Evolutionary conservation across 192 early-diverging fungal species (phyloP).

Genomic region (Coemansia guatemalensis): DNA sequence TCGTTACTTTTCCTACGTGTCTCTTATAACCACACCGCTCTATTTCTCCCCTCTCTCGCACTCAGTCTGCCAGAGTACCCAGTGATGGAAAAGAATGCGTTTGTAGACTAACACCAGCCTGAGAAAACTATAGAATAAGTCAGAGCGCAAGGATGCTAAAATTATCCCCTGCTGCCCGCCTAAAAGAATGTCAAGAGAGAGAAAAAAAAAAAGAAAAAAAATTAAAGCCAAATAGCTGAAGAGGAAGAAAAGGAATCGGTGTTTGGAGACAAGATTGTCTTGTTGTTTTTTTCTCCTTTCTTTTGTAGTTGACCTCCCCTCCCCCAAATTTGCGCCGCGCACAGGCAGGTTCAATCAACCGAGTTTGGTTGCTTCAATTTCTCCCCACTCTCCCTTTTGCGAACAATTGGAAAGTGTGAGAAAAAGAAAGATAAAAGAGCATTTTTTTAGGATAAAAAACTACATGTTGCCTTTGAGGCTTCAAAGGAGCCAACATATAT

Average conservation of each 20-base stretch:
- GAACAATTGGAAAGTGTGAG: not conserved
- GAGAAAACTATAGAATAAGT: not conserved
- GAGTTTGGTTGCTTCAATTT: not conserved
- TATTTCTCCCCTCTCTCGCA: not conserved
- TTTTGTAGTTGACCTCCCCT: too few relatives aligned
- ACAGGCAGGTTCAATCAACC: not conserved
- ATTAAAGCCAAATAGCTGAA: conserved; percentile 4
- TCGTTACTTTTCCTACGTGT: not conserved
- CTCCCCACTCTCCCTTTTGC: not conserved
- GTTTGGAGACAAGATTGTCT: not conserved
- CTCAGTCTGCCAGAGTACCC: not conserved
- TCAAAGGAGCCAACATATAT: not conserved
- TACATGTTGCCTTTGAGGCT: too few relatives aligned
- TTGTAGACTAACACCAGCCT: not conserved
- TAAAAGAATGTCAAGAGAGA: not conserved
- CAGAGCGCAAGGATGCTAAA: not conserved
- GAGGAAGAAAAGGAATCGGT: not conserved
- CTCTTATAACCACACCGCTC: not conserved
- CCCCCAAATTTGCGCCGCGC: not conserved
- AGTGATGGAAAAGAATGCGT: not conserved
- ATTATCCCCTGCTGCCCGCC: not conserved
- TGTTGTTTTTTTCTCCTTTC: not conserved
- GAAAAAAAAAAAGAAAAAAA: not conserved
- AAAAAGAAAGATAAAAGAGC: not conserved
- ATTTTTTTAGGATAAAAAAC: too few relatives aligned